phyloP scores from a whole-genome alignment of 805 yeast species.

The Peterozyma xylosa region DNA sequence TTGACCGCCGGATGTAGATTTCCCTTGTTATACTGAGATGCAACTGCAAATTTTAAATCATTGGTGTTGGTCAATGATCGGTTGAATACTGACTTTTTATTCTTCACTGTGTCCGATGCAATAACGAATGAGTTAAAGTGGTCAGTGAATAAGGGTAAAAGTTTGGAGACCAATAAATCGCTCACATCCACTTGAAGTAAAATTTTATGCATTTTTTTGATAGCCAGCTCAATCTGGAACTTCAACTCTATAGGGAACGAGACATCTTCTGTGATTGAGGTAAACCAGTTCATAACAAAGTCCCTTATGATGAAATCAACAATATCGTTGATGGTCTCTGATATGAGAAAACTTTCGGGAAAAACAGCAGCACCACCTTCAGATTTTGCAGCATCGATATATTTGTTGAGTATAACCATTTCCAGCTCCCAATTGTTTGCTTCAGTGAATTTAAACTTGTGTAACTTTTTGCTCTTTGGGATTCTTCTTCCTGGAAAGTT shows the following conservation, averaged over 20 bases:
- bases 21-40: conserved; percentile 39
- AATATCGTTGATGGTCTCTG: conserved; percentile 45
- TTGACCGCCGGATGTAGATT: conserved; percentile 53
- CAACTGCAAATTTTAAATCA: conserved; percentile 33
- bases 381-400: conserved; percentile 8
- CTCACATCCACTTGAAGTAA: conserved; percentile 43
- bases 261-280: conserved; percentile 31
- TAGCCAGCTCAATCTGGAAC: conserved; percentile 32
- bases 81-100: conserved; percentile 16
- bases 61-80: conserved; percentile 15
- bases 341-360: conserved; percentile 43
- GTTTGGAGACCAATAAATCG: conserved; percentile 43
- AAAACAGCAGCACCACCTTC: conserved; percentile 20
- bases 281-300: conserved; percentile 53
- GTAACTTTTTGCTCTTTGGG: conserved; percentile 8
- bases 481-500: not conserved
- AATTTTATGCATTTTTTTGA: conserved; percentile 33
- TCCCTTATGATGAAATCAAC: conserved; percentile 39
- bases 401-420: conserved; percentile 8
- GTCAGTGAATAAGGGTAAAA: conserved; percentile 59
- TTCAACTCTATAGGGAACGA: conserved; percentile 35
- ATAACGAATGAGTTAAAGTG: conserved; percentile 49
- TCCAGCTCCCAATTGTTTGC: conserved; percentile 23
- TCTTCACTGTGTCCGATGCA: conserved; percentile 29
- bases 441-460: conserved; percentile 18